phyloP scores from a whole-genome alignment of 768 basidiomycete genomes.

The Agaricus blazei region DNA sequence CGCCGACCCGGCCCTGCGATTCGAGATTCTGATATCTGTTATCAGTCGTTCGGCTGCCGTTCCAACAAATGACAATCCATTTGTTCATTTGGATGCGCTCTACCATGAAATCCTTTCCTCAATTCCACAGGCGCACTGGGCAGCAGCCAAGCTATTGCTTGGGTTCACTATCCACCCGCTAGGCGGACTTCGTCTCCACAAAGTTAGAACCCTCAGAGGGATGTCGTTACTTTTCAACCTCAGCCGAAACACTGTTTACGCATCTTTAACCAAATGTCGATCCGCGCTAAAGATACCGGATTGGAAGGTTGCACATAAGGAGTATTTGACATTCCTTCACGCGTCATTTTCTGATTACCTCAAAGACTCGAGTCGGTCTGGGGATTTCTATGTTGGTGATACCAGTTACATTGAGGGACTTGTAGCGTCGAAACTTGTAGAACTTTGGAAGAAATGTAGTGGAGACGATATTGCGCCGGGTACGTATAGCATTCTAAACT shows the following conservation, averaged over 20 bases:
- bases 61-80: background rate
- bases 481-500: too few species aligned
- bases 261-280: too few species aligned
- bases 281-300: background rate
- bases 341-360: slow-evolving; percentile 35
- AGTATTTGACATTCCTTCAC: background rate
- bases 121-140: too few species aligned
- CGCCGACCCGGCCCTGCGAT: background rate
- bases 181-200: background rate
- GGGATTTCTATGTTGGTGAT: slow-evolving; percentile 10
- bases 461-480: too few species aligned
- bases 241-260: background rate
- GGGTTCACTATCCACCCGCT: too few species aligned
- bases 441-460: background rate
- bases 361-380: background rate
- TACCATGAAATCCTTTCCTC: too few species aligned
- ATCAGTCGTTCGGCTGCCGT: background rate
- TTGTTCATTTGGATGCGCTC: too few species aligned
- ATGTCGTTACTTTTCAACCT: background rate
- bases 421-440: background rate
- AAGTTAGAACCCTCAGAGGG: background rate
- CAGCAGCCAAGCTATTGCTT: too few species aligned
- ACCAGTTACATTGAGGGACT: background rate
- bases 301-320: background rate
- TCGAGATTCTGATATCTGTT: background rate